Evolutionary conservation across 495 filamentous ascomycete genomes (phyloP).

Genomic region (Thozetella sp.): DNA sequence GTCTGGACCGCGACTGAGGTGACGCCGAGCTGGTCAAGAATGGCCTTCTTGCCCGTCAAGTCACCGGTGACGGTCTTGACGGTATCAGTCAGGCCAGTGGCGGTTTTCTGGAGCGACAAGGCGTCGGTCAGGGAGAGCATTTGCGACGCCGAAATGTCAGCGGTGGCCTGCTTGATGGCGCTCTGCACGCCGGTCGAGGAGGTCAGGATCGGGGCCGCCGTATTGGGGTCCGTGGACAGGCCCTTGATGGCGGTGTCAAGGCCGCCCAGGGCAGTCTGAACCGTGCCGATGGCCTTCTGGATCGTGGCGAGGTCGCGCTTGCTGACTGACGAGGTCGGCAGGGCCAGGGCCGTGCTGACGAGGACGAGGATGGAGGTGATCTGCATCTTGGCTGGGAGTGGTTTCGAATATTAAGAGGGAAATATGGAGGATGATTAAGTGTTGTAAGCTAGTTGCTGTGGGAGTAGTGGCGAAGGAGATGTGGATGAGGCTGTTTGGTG

Average conservation of each 20-base stretch:
- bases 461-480: neutral
- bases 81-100: neutral
- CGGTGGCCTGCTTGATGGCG: slow-evolving; percentile 1
- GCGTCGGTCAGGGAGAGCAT: neutral
- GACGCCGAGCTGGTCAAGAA: neutral
- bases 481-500: neutral
- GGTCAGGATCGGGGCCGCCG: neutral
- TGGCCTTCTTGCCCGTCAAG: neutral
- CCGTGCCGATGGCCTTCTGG: neutral
- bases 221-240: neutral
- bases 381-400: neutral
- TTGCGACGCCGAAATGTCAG: neutral
- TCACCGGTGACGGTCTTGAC: neutral
- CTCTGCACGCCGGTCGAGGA: neutral
- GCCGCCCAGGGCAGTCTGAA: neutral
- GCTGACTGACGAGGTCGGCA: neutral
- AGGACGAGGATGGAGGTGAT: neutral
- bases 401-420: neutral
- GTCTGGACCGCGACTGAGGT: neutral
- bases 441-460: neutral
- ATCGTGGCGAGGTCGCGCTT: neutral
- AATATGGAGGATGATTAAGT: neutral
- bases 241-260: slow-evolving; percentile 2
- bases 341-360: neutral
- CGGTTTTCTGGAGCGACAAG: neutral